Evolutionary conservation across 495 filamentous ascomycete species (phyloP), one percentile per base, ranked within the genome.

Genomic region (Articulospora tetracladia): DNA sequence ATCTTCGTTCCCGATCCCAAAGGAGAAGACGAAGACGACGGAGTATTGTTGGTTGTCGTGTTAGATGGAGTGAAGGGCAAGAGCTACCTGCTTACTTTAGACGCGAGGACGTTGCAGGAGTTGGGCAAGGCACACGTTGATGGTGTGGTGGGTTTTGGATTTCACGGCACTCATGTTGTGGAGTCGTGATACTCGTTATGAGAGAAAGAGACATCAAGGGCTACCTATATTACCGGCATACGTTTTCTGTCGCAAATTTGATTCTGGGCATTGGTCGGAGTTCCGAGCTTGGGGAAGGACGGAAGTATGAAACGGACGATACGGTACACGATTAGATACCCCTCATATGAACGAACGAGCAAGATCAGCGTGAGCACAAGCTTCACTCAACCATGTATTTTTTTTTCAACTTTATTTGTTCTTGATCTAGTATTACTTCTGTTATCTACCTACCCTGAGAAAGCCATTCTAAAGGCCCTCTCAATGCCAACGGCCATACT

Each of bases 41-140:
- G 90, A 0, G 81, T 91, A 1, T 68, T 93, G 50, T 69, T 94
- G 41, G 88, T 78, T 62, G 83, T 92, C 0, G 81, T 93, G 1
- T 74, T 94, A 12, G 84, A 94, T 68, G 88, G 90, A 0, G 51
- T 62, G 12, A 72, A 66, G 6, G 81, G 79, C 26, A 83, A 67
- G 64, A 91, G 88, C 50, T 93, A 92, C 68, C 70, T 94, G 51
- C 68, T 92, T 22, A 83, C 80, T 55, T 69, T 93, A 28, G 82
- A 91, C 73, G 88, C 90, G 17, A 81, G 66, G 57, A 78, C 76
- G 17, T 76, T 93, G 74, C 73, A 64, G 57, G 90, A 92, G 71
- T 41, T 86, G 54, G 89, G 88, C 0, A 75, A 84, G 8, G 90
- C 89, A 1, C 76, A 84, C 59, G 75, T 87, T 13, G 77, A 83